Evolutionary conservation across 2,329 filamentous ascomycete genomes (phyloP), one percentile per base, ranked within the genome.

Genomic region (Geosmithia flava): DNA sequence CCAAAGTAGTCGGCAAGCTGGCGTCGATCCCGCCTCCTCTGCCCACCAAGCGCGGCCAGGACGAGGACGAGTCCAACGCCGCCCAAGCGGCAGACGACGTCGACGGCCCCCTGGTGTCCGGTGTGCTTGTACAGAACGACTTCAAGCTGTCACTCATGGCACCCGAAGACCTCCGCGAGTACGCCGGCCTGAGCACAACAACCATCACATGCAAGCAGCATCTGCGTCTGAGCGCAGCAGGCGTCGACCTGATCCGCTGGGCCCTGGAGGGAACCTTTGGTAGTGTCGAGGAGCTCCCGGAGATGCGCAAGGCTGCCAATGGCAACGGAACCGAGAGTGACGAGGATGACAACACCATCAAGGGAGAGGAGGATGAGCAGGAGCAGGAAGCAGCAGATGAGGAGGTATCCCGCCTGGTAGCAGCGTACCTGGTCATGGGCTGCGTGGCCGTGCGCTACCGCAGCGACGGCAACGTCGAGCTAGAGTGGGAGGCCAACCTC

Each of bases 81-180:
- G 45, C 58, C n/a, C 54, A 55, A 11, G 59, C 61, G 43, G 62
- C 59, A 20, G 57, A 64, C 29, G 61, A 62, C 1, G 49, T 56
- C 20, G 58, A 45, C n/a, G 33, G 43, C 11, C 70, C 69, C 48
- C 72, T 97, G 42, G 79, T 98, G 56, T 86, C 84, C 1, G 93
- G 93, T 27, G 93, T 98, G 0, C 74, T 98, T 16, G 90, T 98
- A 7, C 91, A 97, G 56, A 97, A 95, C 62, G 93, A 96, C 62
- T 97, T 98, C 66, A 95, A 97, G 64, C 80, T 98, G 60, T 94
- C 87, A 0, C 74, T 98, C 33, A 97, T 98, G 91, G 90, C 90
- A 1, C 90, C 93, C 0, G 93, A 97, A 57, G 93, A 98, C 61
- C 73, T 98, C 33, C 83, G 89, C 51, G 93, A 98, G 65, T 98